Conservation (phyloP, 164 flowering plant genomes). For the Platanus orientalis region DNA sequence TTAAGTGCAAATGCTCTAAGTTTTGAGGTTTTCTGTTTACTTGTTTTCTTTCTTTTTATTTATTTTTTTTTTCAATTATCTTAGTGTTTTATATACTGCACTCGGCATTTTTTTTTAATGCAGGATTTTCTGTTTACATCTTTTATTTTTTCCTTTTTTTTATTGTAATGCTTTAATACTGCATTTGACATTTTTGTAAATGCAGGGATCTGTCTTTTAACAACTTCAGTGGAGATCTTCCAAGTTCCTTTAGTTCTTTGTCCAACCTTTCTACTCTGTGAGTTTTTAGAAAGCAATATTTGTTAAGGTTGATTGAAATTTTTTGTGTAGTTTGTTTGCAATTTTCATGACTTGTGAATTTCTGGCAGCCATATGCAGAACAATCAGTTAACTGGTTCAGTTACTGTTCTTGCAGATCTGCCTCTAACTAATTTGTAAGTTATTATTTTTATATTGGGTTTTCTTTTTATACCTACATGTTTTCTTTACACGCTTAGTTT, state of each 20-base stretch:
- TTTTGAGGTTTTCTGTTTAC: too few species aligned
- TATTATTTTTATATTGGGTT: conserved; percentile 3
- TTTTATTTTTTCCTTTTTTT: too few species aligned
- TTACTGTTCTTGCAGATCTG: conserved; percentile 48
- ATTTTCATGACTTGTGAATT: conserved; percentile 16
- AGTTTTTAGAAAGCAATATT: conserved; percentile 27
- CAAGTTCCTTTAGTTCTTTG: conserved; percentile 58
- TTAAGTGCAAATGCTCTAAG: too few species aligned
- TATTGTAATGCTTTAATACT: too few species aligned
- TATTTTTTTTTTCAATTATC: too few species aligned
- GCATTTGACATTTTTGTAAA: conserved; percentile 9
- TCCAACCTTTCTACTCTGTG: conserved; percentile 79
- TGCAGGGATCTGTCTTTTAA: conserved; percentile 91
- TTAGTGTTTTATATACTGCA: too few species aligned
- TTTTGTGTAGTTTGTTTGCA: conserved; percentile 8
- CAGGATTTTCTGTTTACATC: too few species aligned
- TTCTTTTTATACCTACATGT: conserved; percentile 5
- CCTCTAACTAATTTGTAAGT: conserved; percentile 70
- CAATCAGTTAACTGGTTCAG: conserved; percentile 80
- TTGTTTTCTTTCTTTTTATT: too few species aligned
- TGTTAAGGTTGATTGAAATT: too few species aligned
- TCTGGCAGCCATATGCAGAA: conserved; percentile 70
- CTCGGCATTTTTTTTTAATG: too few species aligned
- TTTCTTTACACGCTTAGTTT: conserved; percentile 11
- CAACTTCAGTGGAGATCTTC: conserved; percentile 86